Evolutionary conservation across 352 stramenopile species (phyloP), one percentile per base, ranked within the genome.

Genomic region (Pilasporangium apinafurcum): DNA sequence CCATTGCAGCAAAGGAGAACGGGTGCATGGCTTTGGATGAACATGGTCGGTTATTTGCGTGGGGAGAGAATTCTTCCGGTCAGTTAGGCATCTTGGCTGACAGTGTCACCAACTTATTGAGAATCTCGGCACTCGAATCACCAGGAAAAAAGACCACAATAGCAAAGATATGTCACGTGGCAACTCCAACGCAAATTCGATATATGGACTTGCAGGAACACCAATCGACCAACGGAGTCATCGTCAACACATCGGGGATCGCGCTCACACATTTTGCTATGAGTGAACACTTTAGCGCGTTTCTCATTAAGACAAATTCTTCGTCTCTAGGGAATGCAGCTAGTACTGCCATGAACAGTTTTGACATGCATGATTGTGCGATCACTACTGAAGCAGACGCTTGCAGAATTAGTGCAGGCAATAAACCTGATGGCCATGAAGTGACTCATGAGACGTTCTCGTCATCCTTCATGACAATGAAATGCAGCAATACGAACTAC

Each of bases 271-370:
- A 75, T 22, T 18, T 83, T 0, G 58, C 63, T 4, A 55, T 59
- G 7, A 70, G 69, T n/a, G 62, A 73, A 26, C 51, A 50, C 7
- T 85, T 77, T 24, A 75, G 61, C 3, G 38, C 75, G 21, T 41
- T 85, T 2, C 45, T 79, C 17, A 81, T 83, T 44, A 57, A 45
- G 22, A 81, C 64, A 9, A 77, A n/a, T n/a, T n/a, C n/a, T n/a
- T n/a, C n/a, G n/a, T n/a, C n/a, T n/a, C n/a, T n/a, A n/a, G n/a
- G n/a, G n/a, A n/a, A n/a, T n/a, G n/a, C n/a, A 77, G 22, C 20
- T 51, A 12, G 46, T 34, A 8, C 18, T 32, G 6, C 39, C 33
- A 13, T 30, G 18, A 1, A 26, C 46, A 1, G 44, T 33, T 10
- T 28, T 26, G 24, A 16, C 20, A 20, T 50, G 16, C 9, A 20